Conservation (phyloP, 805 yeast genomes). For the Cyberlindnera misumaiensis region DNA sequence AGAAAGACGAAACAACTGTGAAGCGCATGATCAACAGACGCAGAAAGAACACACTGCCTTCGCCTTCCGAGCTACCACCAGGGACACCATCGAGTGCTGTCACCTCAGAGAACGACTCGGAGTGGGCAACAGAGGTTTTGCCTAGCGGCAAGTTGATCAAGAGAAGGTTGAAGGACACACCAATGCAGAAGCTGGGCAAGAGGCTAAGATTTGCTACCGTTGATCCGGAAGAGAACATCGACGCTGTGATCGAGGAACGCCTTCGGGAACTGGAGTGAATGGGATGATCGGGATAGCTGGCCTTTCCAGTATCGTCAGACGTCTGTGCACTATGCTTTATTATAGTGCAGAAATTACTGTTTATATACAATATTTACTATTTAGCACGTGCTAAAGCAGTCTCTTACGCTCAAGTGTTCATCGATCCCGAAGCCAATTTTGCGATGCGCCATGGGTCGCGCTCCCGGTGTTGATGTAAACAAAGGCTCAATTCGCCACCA, state of each 20-base stretch:
- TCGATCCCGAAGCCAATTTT: too few species aligned
- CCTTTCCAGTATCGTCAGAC: slow-evolving; percentile 2
- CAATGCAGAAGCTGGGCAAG: slow-evolving; percentile 29
- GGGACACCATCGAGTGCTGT: slow-evolving; percentile 34
- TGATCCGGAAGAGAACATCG: slow-evolving; percentile 38
- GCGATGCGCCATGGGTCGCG: too few species aligned
- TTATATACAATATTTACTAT: too few species aligned
- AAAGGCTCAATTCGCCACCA: too few species aligned
- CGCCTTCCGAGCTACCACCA: slow-evolving; percentile 43
- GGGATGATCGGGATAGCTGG: slow-evolving; percentile 4
- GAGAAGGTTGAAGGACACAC: slow-evolving; percentile 27
- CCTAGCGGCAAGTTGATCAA: slow-evolving; percentile 69
- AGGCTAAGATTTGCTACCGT: slow-evolving; percentile 29
- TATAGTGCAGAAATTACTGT: too few species aligned
- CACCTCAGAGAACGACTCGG: slow-evolving; percentile 17
- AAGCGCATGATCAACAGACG: slow-evolving; percentile 17
- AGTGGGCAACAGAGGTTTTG: slow-evolving; percentile 48
- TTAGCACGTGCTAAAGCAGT: too few species aligned
- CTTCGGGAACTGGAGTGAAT: slow-evolving; percentile 29
- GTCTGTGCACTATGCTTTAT: too few species aligned
- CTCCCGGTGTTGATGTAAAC: too few species aligned
- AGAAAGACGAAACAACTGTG: slow-evolving; percentile 35
- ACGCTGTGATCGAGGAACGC: slow-evolving; percentile 47
- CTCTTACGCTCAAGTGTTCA: too few species aligned
- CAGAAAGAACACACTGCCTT: slow-evolving; percentile 20